Percentiles rank a stretch among this genome's conserved stretches.
Evolutionary conservation across 331 rosid species (phyloP).

Genomic region (Quercus tomentella): DNA sequence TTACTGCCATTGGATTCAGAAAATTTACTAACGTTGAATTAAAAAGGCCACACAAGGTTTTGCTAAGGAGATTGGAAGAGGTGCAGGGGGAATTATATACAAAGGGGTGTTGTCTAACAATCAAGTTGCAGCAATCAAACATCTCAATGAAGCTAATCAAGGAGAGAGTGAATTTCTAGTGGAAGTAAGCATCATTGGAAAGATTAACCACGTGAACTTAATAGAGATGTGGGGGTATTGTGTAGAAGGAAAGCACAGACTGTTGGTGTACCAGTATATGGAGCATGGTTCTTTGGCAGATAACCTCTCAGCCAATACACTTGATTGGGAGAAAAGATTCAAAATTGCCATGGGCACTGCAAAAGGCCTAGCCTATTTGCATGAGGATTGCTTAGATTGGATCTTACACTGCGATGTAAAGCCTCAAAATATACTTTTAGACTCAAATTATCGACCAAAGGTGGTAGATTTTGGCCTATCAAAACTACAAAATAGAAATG

Average conservation of each 20-base stretch:
- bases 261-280: conserved; percentile 23
- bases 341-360: conserved; percentile 32
- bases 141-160: too few species aligned
- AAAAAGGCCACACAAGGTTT: conserved; percentile 25
- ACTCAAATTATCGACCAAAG: conserved; percentile 17
- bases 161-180: too few species aligned
- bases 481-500: conserved; percentile 19
- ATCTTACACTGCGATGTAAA: conserved; percentile 32
- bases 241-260: too few species aligned
- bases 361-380: conserved; percentile 32
- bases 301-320: conserved; percentile 1
- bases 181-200: too few species aligned
- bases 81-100: background rate
- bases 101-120: too few species aligned
- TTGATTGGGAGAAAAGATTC: conserved; percentile 25
- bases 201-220: too few species aligned
- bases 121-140: too few species aligned
- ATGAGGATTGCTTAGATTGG: conserved; percentile 44
- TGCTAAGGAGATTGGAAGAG: conserved; percentile 30
- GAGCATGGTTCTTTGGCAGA: conserved; percentile 27
- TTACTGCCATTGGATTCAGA: conserved; percentile 28
- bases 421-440: conserved; percentile 36
- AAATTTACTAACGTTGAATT: conserved; percentile 24
- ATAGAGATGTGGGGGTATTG: too few species aligned
- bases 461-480: conserved; percentile 36